Evolutionary conservation across 257 asterid genomes (phyloP).

Genomic region (Solanum peruvianum): DNA sequence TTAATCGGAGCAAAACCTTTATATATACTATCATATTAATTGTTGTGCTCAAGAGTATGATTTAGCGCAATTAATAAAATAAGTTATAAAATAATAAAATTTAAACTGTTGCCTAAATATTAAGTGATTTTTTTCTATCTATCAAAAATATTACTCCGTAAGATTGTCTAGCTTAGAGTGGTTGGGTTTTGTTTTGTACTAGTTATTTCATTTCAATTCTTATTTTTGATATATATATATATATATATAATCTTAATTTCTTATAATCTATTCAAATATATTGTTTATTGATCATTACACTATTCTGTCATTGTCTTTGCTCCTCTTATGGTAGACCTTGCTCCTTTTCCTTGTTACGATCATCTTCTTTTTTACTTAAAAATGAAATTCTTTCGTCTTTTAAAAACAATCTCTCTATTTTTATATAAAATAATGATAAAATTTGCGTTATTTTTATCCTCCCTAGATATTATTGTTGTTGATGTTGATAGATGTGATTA

Average conservation of each 20-base stretch:
- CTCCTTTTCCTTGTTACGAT: neutral
- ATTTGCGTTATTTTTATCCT: too few relatives aligned
- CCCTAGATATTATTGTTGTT: neutral
- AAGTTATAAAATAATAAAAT: too few relatives aligned
- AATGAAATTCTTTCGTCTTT: too few relatives aligned
- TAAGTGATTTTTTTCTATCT: neutral
- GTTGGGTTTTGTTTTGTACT: neutral
- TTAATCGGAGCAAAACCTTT: neutral
- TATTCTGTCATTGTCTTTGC: neutral
- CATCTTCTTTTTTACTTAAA: too few relatives aligned
- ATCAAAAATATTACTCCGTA: too few relatives aligned
- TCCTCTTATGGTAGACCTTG: neutral
- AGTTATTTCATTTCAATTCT: too few relatives aligned
- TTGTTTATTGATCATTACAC: neutral
- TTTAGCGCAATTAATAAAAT: neutral
- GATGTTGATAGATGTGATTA: neutral
- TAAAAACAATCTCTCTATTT: too few relatives aligned
- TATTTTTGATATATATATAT: too few relatives aligned
- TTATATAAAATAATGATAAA: accelerated
- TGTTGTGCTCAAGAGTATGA: neutral
- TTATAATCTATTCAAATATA: too few relatives aligned
- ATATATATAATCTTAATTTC: too few relatives aligned
- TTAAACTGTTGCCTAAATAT: neutral
- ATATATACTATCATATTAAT: neutral
- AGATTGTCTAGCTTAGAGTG: neutral